A percentile compares a stretch with the other conserved stretches of the same genome.
Conservation (phyloP, 805 yeast genomes). For the Starmerella scarabaei region DNA sequence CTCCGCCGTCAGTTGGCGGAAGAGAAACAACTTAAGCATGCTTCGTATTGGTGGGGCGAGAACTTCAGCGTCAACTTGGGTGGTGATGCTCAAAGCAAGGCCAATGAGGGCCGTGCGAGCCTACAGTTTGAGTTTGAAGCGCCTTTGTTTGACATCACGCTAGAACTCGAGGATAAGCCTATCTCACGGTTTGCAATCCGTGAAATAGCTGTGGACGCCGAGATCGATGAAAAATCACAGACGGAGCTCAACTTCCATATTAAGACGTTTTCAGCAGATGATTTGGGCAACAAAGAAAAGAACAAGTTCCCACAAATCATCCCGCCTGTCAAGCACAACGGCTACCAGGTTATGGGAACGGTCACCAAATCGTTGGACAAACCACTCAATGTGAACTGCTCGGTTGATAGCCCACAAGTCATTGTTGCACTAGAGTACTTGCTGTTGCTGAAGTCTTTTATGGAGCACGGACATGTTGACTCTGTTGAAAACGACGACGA, state of each 20-base stretch:
- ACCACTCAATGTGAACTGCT: conserved; percentile 15
- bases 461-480: conserved; percentile 34
- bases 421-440: conserved; percentile 78
- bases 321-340: conserved; percentile 50
- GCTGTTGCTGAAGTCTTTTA: conserved; percentile 56
- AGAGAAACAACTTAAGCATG: conserved; percentile 18
- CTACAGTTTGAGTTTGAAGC: conserved; percentile 17
- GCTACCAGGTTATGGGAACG: conserved; percentile 57
- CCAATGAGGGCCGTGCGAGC: conserved; percentile 4
- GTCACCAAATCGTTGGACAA: conserved; percentile 21
- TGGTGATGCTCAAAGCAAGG: not conserved
- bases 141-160: conserved; percentile 13
- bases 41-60: conserved; percentile 19
- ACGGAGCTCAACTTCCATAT: conserved; percentile 49
- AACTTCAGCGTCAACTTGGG: conserved; percentile 12
- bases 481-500: not conserved
- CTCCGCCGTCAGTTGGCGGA: conserved; percentile 15
- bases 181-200: conserved; percentile 50
- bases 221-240: conserved; percentile 41
- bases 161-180: conserved; percentile 20
- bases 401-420: conserved; percentile 67
- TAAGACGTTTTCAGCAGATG: conserved; percentile 64
- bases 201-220: conserved; percentile 40
- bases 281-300: conserved; percentile 46
- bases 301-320: conserved; percentile 71